Conservation (phyloP, 306 rosid species). For the Sicyos edulis region DNA sequence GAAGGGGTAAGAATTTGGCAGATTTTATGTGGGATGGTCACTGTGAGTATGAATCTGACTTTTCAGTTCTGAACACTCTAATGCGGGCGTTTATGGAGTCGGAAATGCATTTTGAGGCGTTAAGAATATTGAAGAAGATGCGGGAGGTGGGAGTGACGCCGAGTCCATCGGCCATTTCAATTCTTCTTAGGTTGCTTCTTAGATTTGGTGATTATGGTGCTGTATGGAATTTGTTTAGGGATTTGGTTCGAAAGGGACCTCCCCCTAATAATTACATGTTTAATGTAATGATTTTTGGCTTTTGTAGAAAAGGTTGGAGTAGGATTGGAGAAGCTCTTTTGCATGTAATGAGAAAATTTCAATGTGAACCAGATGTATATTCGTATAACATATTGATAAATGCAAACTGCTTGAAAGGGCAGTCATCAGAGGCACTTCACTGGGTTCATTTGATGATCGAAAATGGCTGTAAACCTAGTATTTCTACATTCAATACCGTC, state of each 20-base stretch:
- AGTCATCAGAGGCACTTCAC: slow-evolving; percentile 36
- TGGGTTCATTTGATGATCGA: slow-evolving; percentile 48
- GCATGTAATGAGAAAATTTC: slow-evolving; percentile 53
- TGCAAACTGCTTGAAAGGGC: slow-evolving; percentile 44
- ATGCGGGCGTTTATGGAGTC: slow-evolving; percentile 50
- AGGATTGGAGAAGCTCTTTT: slow-evolving; percentile 51
- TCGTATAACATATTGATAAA: slow-evolving; percentile 48
- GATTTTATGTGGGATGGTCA: slow-evolving; percentile 61
- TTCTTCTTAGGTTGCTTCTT: slow-evolving; percentile 46
- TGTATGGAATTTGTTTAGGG: slow-evolving; percentile 61
- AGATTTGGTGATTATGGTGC: slow-evolving; percentile 62
- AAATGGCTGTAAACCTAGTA: slow-evolving; percentile 47
- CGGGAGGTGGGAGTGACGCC: slow-evolving; percentile 47
- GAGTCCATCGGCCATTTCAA: slow-evolving; percentile 33
- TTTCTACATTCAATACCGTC: slow-evolving; percentile 37
- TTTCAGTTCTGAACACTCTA: slow-evolving; percentile 54
- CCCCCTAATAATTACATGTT: slow-evolving; percentile 34
- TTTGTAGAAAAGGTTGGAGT: slow-evolving; percentile 49
- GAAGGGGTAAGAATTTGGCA: slow-evolving; percentile 40
- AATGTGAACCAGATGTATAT: slow-evolving; percentile 44
- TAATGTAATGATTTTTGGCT: slow-evolving; percentile 45
- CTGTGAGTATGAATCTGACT: slow-evolving; percentile 46
- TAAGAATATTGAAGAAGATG: slow-evolving; percentile 50
- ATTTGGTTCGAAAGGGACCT: slow-evolving; percentile 48
- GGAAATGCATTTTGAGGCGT: slow-evolving; percentile 51